Percentiles rank a stretch among this genome's conserved stretches.
Evolutionary conservation across 1,139 yeast species (phyloP).

Genomic region (Hyphopichia khmerensis): DNA sequence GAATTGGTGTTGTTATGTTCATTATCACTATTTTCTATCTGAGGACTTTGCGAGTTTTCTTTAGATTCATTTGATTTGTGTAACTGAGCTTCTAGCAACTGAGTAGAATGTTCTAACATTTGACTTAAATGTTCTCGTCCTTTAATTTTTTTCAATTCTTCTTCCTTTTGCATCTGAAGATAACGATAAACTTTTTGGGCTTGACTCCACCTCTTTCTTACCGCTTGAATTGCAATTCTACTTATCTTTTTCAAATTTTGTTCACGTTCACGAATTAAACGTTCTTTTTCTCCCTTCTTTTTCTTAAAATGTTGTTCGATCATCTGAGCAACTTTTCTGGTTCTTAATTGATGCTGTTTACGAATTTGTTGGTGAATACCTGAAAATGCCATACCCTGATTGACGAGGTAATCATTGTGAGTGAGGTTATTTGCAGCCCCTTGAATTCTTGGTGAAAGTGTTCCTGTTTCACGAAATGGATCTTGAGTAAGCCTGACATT

Average conservation of each 20-base stretch:
- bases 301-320: slow-evolving; percentile 85
- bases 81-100: slow-evolving; percentile 81
- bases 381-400: slow-evolving; percentile 75
- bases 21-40: slow-evolving; percentile 13
- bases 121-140: slow-evolving; percentile 88
- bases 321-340: slow-evolving; percentile 76
- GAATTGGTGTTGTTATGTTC: slow-evolving; percentile 21
- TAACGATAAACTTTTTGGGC: slow-evolving; percentile 80
- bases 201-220: slow-evolving; percentile 84
- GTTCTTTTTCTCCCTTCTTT: slow-evolving; percentile 84
- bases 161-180: slow-evolving; percentile 55
- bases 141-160: slow-evolving; percentile 66
- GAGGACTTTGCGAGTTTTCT: slow-evolving; percentile 4
- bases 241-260: slow-evolving; percentile 68
- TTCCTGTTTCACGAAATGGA: slow-evolving; percentile 38
- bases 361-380: slow-evolving; percentile 69
- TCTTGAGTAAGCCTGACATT: slow-evolving; percentile 41
- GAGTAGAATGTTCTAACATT: slow-evolving; percentile 89
- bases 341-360: slow-evolving; percentile 62
- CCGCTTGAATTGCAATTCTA: slow-evolving; percentile 76
- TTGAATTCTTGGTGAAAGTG: slow-evolving; percentile 39
- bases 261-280: slow-evolving; percentile 69
- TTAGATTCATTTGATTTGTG: slow-evolving; percentile 30
- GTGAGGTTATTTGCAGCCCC: slow-evolving; percentile 48
- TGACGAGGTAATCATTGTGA: slow-evolving; percentile 68